Percentiles rank a stretch among this genome's conserved stretches.
Evolutionary conservation across 2,329 filamentous ascomycete genomes (phyloP).

Genomic region (Hypoxylon sp.): DNA sequence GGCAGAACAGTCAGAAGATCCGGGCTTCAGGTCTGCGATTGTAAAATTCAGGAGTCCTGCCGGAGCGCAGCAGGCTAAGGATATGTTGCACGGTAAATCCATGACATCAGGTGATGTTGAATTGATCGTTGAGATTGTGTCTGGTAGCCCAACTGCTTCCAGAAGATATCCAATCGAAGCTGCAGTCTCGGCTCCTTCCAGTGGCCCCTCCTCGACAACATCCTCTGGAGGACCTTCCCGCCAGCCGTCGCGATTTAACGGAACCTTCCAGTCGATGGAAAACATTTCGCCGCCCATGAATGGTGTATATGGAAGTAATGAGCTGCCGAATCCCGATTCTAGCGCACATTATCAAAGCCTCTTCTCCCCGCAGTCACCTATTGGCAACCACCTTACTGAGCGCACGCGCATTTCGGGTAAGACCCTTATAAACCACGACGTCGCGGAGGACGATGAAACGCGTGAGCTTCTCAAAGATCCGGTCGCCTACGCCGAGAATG

Average conservation of each 20-base stretch:
- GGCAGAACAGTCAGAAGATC: conserved; percentile 58
- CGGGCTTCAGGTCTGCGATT: conserved; percentile 60
- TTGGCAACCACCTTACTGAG: conserved; percentile 74
- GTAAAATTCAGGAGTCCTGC: conserved; percentile 61
- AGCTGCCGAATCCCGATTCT: conserved; percentile 66
- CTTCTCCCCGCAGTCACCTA: conserved; percentile 78
- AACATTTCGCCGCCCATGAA: conserved; percentile 69
- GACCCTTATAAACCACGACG: conserved; percentile 74
- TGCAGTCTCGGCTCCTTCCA: conserved; percentile 51
- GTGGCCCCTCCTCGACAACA: conserved; percentile 52
- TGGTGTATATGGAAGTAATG: conserved; percentile 61
- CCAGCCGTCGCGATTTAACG: conserved; percentile 68
- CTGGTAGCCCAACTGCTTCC: conserved; percentile 49
- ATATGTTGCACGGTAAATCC: conserved; percentile 64
- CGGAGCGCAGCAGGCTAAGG: conserved; percentile 66
- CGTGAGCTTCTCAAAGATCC: conserved; percentile 76
- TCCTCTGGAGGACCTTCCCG: conserved; percentile 58
- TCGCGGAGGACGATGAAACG: conserved; percentile 75
- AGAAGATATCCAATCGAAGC: conserved; percentile 64
- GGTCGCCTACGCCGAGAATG: conserved; percentile 77
- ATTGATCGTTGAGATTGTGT: conserved; percentile 69
- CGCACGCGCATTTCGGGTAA: conserved; percentile 70
- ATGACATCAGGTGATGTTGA: conserved; percentile 60
- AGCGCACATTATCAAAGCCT: conserved; percentile 66
- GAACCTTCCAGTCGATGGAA: conserved; percentile 68